Conservation (phyloP, 306 rosid genomes). For the Fragaria nilgerrensis region DNA sequence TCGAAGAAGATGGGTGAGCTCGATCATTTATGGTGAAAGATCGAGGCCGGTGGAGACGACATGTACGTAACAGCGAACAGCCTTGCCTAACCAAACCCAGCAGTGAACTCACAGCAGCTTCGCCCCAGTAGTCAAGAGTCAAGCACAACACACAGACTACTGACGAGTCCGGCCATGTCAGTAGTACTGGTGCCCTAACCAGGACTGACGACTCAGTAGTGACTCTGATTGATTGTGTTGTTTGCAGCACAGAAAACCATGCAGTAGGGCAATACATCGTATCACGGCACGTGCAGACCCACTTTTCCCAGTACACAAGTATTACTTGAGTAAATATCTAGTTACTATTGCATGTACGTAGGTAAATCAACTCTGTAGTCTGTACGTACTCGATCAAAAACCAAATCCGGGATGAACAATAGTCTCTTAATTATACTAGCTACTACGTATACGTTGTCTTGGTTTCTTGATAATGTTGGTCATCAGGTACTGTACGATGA, state of each 20-base stretch:
- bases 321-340: not conserved
- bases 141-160: not conserved
- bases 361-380: not conserved
- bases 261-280: conserved; percentile 1
- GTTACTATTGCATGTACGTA: not conserved
- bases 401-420: not conserved
- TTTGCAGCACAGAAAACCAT: conserved; percentile 16
- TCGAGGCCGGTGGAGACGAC: not conserved
- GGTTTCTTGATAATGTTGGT: not conserved
- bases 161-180: not conserved
- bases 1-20: not conserved
- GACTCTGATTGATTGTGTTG: not conserved
- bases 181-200: not conserved
- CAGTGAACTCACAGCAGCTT: not conserved
- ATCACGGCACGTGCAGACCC: conserved; percentile 10
- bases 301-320: not conserved
- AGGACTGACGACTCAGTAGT: not conserved
- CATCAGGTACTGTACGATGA: not conserved
- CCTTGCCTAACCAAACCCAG: not conserved
- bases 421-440: not conserved
- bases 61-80: not conserved
- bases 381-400: not conserved
- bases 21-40: not conserved
- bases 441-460: not conserved
- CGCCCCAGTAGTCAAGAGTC: not conserved